Percentiles rank a stretch among this genome's conserved stretches.
Evolutionary conservation across 208 protist genomes (phyloP).

Genomic region (Crithidia fasciculata): DNA sequence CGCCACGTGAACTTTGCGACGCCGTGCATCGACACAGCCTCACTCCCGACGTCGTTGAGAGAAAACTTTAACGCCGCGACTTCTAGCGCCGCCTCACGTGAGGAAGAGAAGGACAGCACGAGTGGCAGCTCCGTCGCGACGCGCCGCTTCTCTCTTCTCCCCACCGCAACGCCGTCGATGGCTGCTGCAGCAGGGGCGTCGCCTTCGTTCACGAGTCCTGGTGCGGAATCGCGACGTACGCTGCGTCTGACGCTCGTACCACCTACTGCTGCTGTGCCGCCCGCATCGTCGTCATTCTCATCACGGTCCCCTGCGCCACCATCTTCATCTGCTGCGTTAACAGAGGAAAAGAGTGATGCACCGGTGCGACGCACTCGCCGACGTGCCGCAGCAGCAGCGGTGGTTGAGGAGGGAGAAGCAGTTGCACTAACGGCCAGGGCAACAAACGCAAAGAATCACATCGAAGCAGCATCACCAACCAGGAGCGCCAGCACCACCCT

Average conservation of each 20-base stretch:
- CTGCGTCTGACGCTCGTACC: slow-evolving; percentile 1
- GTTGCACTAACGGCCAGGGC: too few relatives aligned
- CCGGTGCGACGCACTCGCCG: not conserved
- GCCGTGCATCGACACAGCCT: not conserved
- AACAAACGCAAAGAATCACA: not conserved
- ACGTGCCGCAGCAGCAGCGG: too few relatives aligned
- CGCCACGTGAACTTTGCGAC: not conserved
- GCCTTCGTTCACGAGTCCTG: too few relatives aligned
- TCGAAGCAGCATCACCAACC: not conserved
- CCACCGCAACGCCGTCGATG: too few relatives aligned
- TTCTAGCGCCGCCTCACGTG: too few relatives aligned
- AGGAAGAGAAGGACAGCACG: not conserved
- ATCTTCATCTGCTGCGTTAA: not conserved
- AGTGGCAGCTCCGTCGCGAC: too few relatives aligned
- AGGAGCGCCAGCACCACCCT: not conserved
- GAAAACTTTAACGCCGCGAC: too few relatives aligned
- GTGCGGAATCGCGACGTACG: not conserved
- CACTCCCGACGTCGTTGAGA: too few relatives aligned
- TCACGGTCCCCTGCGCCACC: not conserved
- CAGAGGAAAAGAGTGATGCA: not conserved
- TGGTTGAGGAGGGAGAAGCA: too few relatives aligned
- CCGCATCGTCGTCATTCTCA: not conserved
- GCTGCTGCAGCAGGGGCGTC: not conserved
- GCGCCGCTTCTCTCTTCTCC: too few relatives aligned
- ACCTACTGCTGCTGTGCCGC: not conserved